A percentile compares a stretch with the other conserved stretches of the same genome.
phyloP scores from a whole-genome alignment of 2,329 filamentous ascomycete genomes.

The Talaromyces sp. region DNA sequence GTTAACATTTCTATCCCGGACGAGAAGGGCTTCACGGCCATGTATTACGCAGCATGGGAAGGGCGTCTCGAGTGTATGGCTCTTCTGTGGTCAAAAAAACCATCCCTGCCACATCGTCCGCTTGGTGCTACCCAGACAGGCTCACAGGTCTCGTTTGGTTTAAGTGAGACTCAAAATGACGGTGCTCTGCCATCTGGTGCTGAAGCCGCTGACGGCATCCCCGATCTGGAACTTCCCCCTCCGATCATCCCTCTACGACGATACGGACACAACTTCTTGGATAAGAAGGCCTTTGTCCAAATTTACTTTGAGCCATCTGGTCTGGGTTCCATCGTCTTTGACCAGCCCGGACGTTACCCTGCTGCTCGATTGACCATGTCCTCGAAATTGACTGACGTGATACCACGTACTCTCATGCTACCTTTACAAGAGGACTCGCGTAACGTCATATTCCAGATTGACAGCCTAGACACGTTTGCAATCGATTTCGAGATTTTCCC shows the following conservation, averaged over 20 bases:
- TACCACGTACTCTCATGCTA: constrained; percentile 90
- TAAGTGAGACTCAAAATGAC: constrained; percentile 23
- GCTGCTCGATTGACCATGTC: constrained; percentile 93
- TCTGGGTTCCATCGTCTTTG: constrained; percentile 76
- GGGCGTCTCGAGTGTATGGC: constrained; percentile 93
- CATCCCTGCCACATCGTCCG: constrained; percentile 20
- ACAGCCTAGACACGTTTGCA: constrained; percentile 85
- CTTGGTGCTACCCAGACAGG: constrained; percentile 25
- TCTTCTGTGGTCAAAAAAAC: constrained; percentile 54
- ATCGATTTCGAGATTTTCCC: constrained; percentile 98
- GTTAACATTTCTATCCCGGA: constrained; percentile 76
- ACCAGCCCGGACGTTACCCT: constrained; percentile 94
- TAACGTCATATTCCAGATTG: constrained; percentile 90
- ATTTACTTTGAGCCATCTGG: constrained; percentile 73
- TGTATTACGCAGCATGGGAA: constrained; percentile 99
- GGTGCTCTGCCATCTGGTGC: constrained; percentile 29
- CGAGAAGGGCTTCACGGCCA: constrained; percentile 86
- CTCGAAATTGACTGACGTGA: constrained; percentile 90
- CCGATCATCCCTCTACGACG: constrained; percentile 91
- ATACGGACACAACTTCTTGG: constrained; percentile 97
- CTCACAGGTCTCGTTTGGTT: constrained; percentile 14
- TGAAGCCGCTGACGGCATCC: constrained; percentile 74
- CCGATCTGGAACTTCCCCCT: constrained; percentile 82
- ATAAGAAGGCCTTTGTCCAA: constrained; percentile 94
- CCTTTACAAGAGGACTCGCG: constrained; percentile 95